Base-by-base conservation (phyloP, 306 rosid genomes). In the Clitoria ternatea region DNA sequence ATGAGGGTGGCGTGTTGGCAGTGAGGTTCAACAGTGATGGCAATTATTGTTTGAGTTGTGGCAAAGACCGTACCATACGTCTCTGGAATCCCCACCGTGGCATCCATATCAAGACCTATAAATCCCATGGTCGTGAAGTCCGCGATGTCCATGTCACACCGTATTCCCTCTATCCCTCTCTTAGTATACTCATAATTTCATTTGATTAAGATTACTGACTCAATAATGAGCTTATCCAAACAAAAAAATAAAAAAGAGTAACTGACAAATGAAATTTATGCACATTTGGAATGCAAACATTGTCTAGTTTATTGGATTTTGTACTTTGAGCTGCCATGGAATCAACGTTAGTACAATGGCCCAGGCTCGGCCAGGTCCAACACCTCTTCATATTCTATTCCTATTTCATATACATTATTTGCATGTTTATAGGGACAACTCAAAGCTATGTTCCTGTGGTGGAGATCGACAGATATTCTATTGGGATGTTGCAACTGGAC, bases 61-160 rank as follows among this genome's bases (percentile, higher is more conserved):
- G 97, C 76, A 94, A 91, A 64, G 99, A 94, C 74, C 95, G 99
- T 56, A 91, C 96, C 69, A 89, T 91, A 49, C 88, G 97, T 66
- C 92, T 91, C 72, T 94, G 92, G 99, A 94, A 91, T 86, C 97
- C 97, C 26, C 95, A 94, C 86, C 95, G 89, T 53, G 97, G 97
- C 1, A 83, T 90, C 69, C 99, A 86, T 80, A 86, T 94, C 77
- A 94, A 85, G 74, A 89, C 99, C 82, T 94, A 94, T 77, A 91
- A 94, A 76, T 83, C 97, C 14, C 97, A 94, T 6, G 95, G 84
- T 76, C 95, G 99, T 42, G 97, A 89, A 83, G 97, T 90, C 33
- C 83, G 90, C 13, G 96, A 92, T 45, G 89, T 92, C 67, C 98
- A 92, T 19, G 96, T 92, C 66, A 89, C 98, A 37, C 11, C 72